Evolutionary conservation across 179 eudicot genomes (phyloP), one percentile per base, ranked within the genome.

Genomic region (Beta lomatogona): DNA sequence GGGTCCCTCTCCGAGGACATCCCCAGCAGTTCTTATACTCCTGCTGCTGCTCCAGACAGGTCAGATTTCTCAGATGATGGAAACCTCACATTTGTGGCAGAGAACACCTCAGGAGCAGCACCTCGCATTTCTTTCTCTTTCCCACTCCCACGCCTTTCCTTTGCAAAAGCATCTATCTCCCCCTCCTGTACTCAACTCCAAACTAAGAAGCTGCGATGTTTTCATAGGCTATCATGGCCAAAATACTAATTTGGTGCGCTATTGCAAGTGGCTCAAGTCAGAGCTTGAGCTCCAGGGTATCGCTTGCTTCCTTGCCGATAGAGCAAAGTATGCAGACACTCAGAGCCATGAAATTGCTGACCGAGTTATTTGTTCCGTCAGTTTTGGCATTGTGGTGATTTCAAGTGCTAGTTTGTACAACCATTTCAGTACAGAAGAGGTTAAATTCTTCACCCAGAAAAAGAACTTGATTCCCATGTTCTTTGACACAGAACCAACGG

Each of bases 341-440:
- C 98, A 91, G 87, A 94, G 98, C 84, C 98, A 93, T 57, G 98
- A 92, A 58, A 91, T 93, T 15, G 98, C 97, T 16, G 98, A 93
- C 70, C 86, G 95, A 16, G 94, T 94, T 28, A 93, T 93, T 59
- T 94, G 97, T 79, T 94, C 98, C 0, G 98, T 89, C 52, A 86
- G 91, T 46, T 93, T 83, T 80, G 98, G 98, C 22, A 86, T 93
- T 75, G 93, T 93, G 77, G 89, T 94, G 72, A 79, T 93, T 59
- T 90, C 97, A 1, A 84, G 82, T 63, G 50, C 70, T 22, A 88
- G 87, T 80, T 82, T 93, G 44, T 76, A 85, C n/a, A 94, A 91
- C 77, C 92, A 85, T 82, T 85, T 86, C 64, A 91, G 90, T 66
- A 75, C 88, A 84, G 98, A 94, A 77, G 98, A 94, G 88, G 83